Conservation (phyloP, 345 rosid genomes). For the Brassica juncea region DNA sequence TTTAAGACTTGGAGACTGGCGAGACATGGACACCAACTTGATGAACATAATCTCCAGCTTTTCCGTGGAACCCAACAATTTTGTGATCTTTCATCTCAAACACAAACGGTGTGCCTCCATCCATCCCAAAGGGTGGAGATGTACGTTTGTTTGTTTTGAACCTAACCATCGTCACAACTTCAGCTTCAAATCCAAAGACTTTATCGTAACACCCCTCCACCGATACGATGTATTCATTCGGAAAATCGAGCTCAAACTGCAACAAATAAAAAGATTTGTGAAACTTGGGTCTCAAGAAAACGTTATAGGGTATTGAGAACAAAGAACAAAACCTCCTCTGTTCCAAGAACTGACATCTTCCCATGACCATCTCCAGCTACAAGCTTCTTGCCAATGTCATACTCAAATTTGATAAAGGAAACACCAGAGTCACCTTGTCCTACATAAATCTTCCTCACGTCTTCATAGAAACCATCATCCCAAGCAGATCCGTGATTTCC, state of each 20-base stretch:
- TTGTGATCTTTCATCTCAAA: slow-evolving; percentile 15
- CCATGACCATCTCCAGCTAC: slow-evolving; percentile 20
- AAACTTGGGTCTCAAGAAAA: slow-evolving; percentile 17
- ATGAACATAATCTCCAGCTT: slow-evolving; percentile 26
- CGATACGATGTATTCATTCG: slow-evolving; percentile 17
- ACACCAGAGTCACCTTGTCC: slow-evolving; percentile 19
- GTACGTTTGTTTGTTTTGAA: slow-evolving; percentile 33
- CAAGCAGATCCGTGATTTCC: slow-evolving; percentile 22
- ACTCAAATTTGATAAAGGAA: slow-evolving; percentile 13
- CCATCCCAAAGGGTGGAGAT: slow-evolving; percentile 26
- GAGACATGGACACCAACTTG: slow-evolving; percentile 34
- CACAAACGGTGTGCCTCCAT: slow-evolving; percentile 9
- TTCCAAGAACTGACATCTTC: slow-evolving; percentile 15
- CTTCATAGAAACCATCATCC: slow-evolving; percentile 24
- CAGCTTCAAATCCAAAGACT: slow-evolving; percentile 3
- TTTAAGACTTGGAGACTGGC: slow-evolving; percentile 5
- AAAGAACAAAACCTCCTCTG: background rate
- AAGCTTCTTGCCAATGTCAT: background rate
- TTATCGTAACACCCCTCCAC: slow-evolving; percentile 26
- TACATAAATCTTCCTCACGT: slow-evolving; percentile 12
- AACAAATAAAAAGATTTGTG: background rate
- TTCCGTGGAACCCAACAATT: slow-evolving; percentile 32
- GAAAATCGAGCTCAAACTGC: slow-evolving; percentile 29
- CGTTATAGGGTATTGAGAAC: background rate
- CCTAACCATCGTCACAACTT: slow-evolving; percentile 10